Conservation (phyloP, 1,284 basidiomycete genomes). For the Inonotus obliquus region DNA sequence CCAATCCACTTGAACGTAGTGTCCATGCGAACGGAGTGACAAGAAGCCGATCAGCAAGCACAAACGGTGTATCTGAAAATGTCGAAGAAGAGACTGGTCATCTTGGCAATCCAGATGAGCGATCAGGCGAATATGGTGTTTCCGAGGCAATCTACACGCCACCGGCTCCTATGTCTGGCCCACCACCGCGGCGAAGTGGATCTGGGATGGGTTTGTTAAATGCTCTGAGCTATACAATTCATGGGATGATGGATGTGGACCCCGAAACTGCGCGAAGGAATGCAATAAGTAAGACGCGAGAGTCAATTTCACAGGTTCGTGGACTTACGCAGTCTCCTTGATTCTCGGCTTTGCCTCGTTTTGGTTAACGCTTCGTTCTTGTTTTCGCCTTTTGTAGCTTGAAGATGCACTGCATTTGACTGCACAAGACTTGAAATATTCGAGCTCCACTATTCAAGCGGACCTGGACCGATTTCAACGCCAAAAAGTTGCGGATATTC, state of each 20-base stretch:
- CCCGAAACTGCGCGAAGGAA: constrained; percentile 93
- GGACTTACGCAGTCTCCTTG: neutral
- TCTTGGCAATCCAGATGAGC: constrained; percentile 22
- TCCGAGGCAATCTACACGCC: constrained; percentile 47
- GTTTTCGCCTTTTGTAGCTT: constrained; percentile 45
- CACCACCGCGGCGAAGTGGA: constrained; percentile 48
- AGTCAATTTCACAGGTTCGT: constrained; percentile 86
- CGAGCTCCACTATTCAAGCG: constrained; percentile 93
- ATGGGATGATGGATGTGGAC: constrained; percentile 98
- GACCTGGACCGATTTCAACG: constrained; percentile 98
- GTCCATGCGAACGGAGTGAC: constrained; percentile 12
- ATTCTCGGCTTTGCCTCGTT: neutral
- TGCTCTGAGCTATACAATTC: constrained; percentile 91
- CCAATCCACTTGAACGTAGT: constrained; percentile 24
- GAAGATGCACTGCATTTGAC: constrained; percentile 89
- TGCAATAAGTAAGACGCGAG: constrained; percentile 90
- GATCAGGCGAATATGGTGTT: constrained; percentile 23
- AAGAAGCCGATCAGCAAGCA: neutral
- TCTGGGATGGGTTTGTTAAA: constrained; percentile 87
- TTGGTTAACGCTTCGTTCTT: neutral
- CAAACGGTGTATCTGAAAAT: neutral
- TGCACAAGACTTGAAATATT: constrained; percentile 92
- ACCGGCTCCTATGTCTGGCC: constrained; percentile 71
- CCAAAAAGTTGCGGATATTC: constrained; percentile 94
- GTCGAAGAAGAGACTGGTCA: constrained; percentile 15